Evolutionary conservation across 768 basidiomycete species (phyloP).

Genomic region (Leccinellum albellum): DNA sequence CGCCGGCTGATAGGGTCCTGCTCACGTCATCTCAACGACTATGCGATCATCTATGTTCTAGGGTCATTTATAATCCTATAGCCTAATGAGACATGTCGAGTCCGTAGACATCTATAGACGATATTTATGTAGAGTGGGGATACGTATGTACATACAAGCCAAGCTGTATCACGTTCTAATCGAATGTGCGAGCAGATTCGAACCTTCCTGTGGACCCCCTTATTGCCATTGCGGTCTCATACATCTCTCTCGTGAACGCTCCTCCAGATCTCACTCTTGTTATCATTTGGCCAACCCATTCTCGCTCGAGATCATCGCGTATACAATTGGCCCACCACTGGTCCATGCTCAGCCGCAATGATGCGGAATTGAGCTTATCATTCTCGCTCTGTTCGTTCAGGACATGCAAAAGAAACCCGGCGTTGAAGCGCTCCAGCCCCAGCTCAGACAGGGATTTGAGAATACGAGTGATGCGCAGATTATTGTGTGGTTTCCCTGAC

Average conservation of each 20-base stretch:
- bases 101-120: background rate
- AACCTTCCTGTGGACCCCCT: conserved; percentile 26
- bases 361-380: conserved; percentile 44
- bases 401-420: conserved; percentile 66
- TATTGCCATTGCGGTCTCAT: conserved; percentile 45
- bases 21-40: background rate
- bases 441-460: conserved; percentile 72
- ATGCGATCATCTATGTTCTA: background rate
- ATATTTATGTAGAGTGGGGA: background rate
- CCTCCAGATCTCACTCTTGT: conserved; percentile 43
- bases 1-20: conserved; percentile 3
- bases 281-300: conserved; percentile 51
- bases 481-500: conserved; percentile 69
- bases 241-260: conserved; percentile 56
- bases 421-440: conserved; percentile 59
- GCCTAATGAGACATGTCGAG: background rate
- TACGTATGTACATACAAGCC: background rate
- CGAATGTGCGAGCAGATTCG: conserved; percentile 1
- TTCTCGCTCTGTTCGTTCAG: conserved; percentile 66
- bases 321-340: conserved; percentile 77
- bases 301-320: conserved; percentile 55
- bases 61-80: background rate
- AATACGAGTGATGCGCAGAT: conserved; percentile 73
- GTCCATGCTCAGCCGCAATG: conserved; percentile 63
- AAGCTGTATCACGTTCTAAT: background rate